phyloP scores from a whole-genome alignment of 345 rosid species.

The Zanthoxylum bungeanum region DNA sequence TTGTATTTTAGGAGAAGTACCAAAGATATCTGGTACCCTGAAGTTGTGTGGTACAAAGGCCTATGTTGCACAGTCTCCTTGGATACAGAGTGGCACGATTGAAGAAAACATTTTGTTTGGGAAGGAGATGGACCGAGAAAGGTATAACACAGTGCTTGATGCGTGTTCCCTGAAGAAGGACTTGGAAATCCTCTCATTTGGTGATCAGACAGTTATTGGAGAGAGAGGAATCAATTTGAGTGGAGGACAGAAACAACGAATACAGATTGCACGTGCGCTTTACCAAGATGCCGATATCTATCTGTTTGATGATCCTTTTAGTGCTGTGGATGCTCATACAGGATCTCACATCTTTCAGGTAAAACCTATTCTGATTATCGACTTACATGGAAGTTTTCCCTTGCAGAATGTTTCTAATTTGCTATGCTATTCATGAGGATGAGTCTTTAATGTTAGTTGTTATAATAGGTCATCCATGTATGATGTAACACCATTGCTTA shows the following conservation, averaged over 20 bases:
- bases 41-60: slow-evolving; percentile 70
- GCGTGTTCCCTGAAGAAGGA: slow-evolving; percentile 71
- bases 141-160: slow-evolving; percentile 57
- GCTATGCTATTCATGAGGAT: background rate
- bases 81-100: slow-evolving; percentile 86
- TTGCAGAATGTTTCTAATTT: background rate
- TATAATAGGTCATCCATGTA: background rate
- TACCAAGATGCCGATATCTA: slow-evolving; percentile 87
- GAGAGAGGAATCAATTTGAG: slow-evolving; percentile 88
- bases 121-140: slow-evolving; percentile 58
- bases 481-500: background rate
- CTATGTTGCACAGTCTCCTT: slow-evolving; percentile 79
- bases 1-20: slow-evolving; percentile 65
- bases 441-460: background rate
- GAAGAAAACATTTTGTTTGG: slow-evolving; percentile 88
- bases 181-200: slow-evolving; percentile 68
- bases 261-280: slow-evolving; percentile 86
- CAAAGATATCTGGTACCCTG: slow-evolving; percentile 58
- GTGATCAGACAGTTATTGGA: slow-evolving; percentile 83
- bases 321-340: slow-evolving; percentile 90
- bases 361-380: background rate
- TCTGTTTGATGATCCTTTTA: slow-evolving; percentile 87
- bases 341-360: slow-evolving; percentile 85
- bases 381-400: background rate
- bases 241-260: slow-evolving; percentile 87